Evolutionary conservation across 192 early-diverging fungal species (phyloP).

Genomic region (Backusella mclennaniae): DNA sequence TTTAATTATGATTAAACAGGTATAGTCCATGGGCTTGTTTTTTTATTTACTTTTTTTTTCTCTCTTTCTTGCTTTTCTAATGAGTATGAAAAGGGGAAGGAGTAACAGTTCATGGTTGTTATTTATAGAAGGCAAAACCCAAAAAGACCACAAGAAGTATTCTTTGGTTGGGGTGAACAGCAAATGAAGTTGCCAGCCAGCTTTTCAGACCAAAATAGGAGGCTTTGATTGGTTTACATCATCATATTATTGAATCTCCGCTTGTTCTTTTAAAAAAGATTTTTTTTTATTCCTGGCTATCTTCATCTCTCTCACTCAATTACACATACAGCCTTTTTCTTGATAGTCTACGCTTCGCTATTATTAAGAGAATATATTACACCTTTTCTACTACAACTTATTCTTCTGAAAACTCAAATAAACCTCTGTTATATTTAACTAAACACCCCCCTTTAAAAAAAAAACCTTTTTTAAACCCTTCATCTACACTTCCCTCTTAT

Average conservation of each 20-base stretch:
- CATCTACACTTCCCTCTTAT: constrained; percentile 5
- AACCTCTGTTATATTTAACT: neutral
- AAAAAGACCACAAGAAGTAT: neutral
- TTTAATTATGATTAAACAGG: neutral
- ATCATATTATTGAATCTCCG: neutral
- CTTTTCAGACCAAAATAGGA: neutral
- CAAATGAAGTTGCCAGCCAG: neutral
- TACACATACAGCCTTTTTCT: neutral
- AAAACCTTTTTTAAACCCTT: neutral
- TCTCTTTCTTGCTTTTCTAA: neutral
- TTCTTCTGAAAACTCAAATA: neutral
- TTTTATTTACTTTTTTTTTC: neutral
- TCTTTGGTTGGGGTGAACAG: neutral
- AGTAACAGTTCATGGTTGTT: neutral
- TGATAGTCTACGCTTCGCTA: neutral
- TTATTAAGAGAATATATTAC: neutral
- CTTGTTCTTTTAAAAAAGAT: neutral
- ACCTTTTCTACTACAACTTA: neutral
- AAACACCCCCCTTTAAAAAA: neutral
- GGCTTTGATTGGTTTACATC: neutral
- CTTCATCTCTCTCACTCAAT: neutral
- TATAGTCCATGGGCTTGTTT: neutral
- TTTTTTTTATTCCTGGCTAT: neutral
- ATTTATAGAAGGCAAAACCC: neutral
- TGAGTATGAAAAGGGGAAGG: neutral